phyloP scores from a whole-genome alignment of 73 alveolate species.

The Paramecium caudatum region DNA sequence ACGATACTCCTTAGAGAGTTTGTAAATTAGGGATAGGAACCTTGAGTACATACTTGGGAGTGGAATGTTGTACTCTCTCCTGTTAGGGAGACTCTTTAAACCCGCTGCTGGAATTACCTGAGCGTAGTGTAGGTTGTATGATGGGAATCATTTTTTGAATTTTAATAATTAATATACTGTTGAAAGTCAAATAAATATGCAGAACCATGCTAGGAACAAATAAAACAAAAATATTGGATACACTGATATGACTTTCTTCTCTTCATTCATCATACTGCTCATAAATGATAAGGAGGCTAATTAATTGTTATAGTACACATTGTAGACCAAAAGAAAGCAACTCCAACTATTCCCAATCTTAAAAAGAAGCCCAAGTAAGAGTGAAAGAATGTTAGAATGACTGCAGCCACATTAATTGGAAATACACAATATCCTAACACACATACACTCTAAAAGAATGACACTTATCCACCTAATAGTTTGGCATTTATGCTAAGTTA shows the following conservation, averaged over 20 bases:
- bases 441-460: slow-evolving; percentile 94
- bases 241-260: slow-evolving; percentile 92
- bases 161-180: no score
- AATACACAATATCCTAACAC: slow-evolving; percentile 97
- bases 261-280: slow-evolving; percentile 89
- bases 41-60: slow-evolving; percentile 47
- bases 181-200: slow-evolving; percentile 75
- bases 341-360: slow-evolving; percentile 77
- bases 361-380: slow-evolving; percentile 70
- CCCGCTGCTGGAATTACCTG: slow-evolving; percentile 23
- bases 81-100: background rate
- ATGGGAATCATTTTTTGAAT: no score
- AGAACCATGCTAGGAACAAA: slow-evolving; percentile 97
- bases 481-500: slow-evolving; percentile 86
- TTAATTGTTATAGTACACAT: slow-evolving; percentile 70
- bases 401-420: slow-evolving; percentile 97
- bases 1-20: background rate
- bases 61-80: slow-evolving; percentile 15
- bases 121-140: slow-evolving; percentile 11
- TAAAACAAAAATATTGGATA: slow-evolving; percentile 97
- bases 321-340: slow-evolving; percentile 88
- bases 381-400: slow-evolving; percentile 78
- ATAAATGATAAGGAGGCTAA: slow-evolving; percentile 95
- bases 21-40: slow-evolving; percentile 47
- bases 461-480: slow-evolving; percentile 93